phyloP scores from a whole-genome alignment of 345 rosid species.

The Eucalyptus melliodora region DNA sequence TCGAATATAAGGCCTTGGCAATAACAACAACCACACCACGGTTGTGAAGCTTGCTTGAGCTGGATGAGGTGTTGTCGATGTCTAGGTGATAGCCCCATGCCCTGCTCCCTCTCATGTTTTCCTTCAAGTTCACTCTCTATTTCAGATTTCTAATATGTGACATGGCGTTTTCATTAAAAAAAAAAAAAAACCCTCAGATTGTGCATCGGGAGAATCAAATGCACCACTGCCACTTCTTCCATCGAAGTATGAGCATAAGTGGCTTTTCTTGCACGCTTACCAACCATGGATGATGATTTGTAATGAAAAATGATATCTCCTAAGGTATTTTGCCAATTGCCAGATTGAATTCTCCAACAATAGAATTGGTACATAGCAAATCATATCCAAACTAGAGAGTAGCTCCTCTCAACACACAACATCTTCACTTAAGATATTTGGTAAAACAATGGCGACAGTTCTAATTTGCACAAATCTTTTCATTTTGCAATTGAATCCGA shows the following conservation, averaged over 20 bases:
- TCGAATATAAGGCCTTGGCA: neutral
- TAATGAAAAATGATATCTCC: neutral
- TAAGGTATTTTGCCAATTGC: neutral
- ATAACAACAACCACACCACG: neutral
- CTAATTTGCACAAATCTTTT: neutral
- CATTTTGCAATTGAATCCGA: neutral
- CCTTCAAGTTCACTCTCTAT: neutral
- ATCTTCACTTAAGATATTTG: neutral
- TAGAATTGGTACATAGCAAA: no score
- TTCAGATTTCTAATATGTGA: rapidly evolving
- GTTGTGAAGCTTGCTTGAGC: neutral
- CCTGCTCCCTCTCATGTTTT: neutral
- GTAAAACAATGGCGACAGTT: rapidly evolving
- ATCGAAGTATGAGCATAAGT: neutral
- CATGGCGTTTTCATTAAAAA: neutral
- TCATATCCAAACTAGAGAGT: neutral
- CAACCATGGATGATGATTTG: neutral
- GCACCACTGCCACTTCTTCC: no score
- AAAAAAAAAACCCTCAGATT: neutral
- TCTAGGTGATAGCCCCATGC: neutral
- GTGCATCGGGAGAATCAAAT: neutral
- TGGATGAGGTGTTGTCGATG: neutral
- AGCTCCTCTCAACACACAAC: neutral
- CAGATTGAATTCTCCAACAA: neutral
- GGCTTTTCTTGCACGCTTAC: neutral